Base-by-base conservation (phyloP, 139 green algal genomes). In the Spirogloea muscicola region DNA sequence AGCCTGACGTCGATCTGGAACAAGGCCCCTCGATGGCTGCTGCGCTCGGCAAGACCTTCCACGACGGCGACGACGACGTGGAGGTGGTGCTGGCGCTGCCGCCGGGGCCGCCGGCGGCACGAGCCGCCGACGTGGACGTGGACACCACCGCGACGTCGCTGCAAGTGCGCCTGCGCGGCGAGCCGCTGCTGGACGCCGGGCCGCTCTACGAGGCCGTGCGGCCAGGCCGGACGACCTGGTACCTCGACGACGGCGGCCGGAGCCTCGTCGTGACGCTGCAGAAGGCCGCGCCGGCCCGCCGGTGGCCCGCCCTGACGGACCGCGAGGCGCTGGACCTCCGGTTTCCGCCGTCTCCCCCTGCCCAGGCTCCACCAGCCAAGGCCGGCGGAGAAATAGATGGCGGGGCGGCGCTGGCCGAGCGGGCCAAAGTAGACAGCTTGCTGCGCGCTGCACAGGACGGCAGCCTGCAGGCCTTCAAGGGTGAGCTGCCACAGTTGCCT, bases 181-280 rank as follows among this genome's bases (percentile, higher is more conserved):
- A n/a, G n/a, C n/a, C n/a, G n/a, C 61, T 77, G 2, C 34, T 77
- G 34, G 64, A 77, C 34, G 69, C 69, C 16, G 33, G 27, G 21
- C 21, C 37, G 25, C 58, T 79, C 37, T 79, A 65, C 39, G 40
- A 61, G 25, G 76, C 75, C 37, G 43, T 79, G 21, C 27, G 39
- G 43, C 49, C 70, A 33, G 27, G 13, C n/a, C 60, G 76, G 13
- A 16, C 41, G 41, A 43, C 70, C 31, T 79, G 70, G 70, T 79
- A 79, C 58, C 31, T 79, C 7, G 70, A 79, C 27, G 29, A 41
- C 39, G 33, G 64, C 49, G 18, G 18, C 7, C n/a, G n/a, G n/a
- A n/a, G n/a, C n/a, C 18, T 79, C n/a, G 70, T 79, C 36, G 29
- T 79, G 31, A 44, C 61, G 16, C 62, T 79, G n/a, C 4, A 69